These are phyloP conservation scores for Speleostelium caveatum DNA, from an alignment of 78 protist species.

Conservation along the genomic window DNA sequence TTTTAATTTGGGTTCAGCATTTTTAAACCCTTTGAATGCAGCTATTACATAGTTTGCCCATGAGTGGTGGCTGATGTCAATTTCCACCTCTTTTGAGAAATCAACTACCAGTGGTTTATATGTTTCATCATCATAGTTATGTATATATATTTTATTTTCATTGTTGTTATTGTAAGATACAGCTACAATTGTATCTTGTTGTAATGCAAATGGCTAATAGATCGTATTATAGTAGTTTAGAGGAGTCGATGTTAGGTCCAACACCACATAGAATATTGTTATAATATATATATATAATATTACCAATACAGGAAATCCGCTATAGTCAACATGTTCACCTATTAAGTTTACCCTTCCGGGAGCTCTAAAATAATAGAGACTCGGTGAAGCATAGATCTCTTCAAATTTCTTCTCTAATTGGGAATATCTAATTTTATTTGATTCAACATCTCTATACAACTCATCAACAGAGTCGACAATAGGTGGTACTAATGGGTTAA, in stretches of 20 bases:
- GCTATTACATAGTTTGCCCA: conserved; percentile 76
- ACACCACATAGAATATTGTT: too few relatives aligned
- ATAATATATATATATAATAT: too few relatives aligned
- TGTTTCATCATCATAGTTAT: conserved; percentile 18
- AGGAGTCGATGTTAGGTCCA: background rate
- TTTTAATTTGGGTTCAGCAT: background rate
- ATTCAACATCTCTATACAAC: conserved; percentile 14
- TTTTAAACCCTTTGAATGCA: conserved; percentile 56
- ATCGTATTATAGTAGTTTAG: background rate
- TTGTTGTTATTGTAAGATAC: conserved; percentile 24
- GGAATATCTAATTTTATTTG: conserved; percentile 11
- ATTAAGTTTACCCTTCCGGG: conserved; percentile 82
- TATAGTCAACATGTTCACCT: conserved; percentile 82
- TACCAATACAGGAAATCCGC: conserved; percentile 80
- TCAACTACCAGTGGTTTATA: conserved; percentile 14
- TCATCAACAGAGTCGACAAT: conserved; percentile 21
- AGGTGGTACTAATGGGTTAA: conserved; percentile 44
- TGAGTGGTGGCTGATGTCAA: conserved; percentile 30
- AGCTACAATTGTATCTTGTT: conserved; percentile 76
- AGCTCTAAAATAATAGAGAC: conserved; percentile 60
- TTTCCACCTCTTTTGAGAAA: background rate
- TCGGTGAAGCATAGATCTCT: conserved; percentile 32
- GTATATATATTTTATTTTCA: background rate
- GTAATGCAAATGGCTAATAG: conserved; percentile 73
- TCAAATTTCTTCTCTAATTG: conserved; percentile 3